Evolutionary conservation across 225 moss, liverwort and hornwort species (phyloP), one percentile per base, ranked within the genome.

Genomic region (Asterella californica): DNA sequence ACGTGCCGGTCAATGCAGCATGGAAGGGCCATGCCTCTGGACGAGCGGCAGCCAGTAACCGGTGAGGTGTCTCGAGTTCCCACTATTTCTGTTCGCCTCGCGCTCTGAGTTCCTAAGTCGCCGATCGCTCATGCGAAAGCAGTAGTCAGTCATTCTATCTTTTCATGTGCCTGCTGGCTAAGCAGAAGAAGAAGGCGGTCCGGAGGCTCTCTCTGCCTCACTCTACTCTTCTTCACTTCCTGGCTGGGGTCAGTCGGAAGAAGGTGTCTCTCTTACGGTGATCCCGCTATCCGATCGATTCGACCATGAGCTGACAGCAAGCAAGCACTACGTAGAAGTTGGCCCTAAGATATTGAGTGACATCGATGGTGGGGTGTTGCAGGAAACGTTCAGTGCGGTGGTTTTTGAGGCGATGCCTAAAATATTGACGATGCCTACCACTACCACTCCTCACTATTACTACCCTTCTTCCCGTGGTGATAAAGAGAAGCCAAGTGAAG

Each of bases 401-500:
- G 63, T 63, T 52, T 54, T 22, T 33, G 78, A 42, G 79, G 69
- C 47, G 78, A 78, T 52, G 62, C 78, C 64, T 21, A 63, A 78
- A 78, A 78, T 47, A 78, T 33, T 46, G 78, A 64, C 15, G 78
- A 78, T 54, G 53, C 52, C 6, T 54, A 33, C 10, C 15, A 74
- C 52, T 32, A 74, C 33, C 7, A 19, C 49, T n/a, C 55, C 55
- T 57, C 7, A 15, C 18, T 69, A 75, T 29, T 24, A 75, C 33
- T 52, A 54, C 33, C 53, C 25, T 33, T 49, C 33, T 19, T 62
- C 29, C 10, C 57, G 38, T 24, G 77, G 37, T 77, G 61, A 61
- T 60, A 59, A 76, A 76, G 76, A 67, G 69, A 70, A 70, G 79
- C 49, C n/a, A 70, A 70, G 34, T 29, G 69, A 69, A 50, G 69